A percentile compares a stretch with the other conserved stretches of the same genome.
Conservation (phyloP, 2,329 filamentous ascomycete species). For the Botryosphaeria dothidea region DNA sequence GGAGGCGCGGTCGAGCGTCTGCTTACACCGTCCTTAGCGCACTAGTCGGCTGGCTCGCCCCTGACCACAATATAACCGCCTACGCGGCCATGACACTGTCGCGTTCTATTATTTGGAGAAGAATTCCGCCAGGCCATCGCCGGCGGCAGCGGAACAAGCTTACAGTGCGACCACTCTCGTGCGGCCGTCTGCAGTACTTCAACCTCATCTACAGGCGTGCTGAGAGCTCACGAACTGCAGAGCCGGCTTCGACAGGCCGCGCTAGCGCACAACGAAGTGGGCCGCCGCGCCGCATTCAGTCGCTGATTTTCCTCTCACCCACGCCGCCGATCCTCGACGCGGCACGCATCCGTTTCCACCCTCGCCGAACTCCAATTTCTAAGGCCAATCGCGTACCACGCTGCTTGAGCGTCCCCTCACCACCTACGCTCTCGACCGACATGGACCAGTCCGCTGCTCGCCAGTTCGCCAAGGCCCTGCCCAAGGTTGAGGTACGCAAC, state of each 20-base stretch:
- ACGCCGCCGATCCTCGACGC: constrained; percentile 5
- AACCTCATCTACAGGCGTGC: not conserved
- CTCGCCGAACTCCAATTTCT: not conserved
- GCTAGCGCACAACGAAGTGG: constrained; percentile 5
- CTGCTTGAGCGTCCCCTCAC: not conserved
- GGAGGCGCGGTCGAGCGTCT: constrained; percentile 5
- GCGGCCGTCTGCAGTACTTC: not conserved
- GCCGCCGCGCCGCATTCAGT: constrained; percentile 1
- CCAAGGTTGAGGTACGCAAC: constrained; percentile 45
- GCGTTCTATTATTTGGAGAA: not conserved
- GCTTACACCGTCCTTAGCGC: constrained; percentile 5
- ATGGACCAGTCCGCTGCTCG: constrained; percentile 18
- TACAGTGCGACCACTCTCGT: not conserved
- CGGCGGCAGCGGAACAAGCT: not conserved
- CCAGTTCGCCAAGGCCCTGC: constrained; percentile 37
- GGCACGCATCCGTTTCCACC: constrained; percentile 3
- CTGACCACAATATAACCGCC: no score
- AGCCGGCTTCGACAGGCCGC: not conserved
- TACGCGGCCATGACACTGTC: not conserved
- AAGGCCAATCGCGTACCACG: not conserved
- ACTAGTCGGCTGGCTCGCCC: no score
- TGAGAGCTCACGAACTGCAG: not conserved
- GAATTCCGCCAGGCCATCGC: not conserved
- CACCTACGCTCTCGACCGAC: not conserved
- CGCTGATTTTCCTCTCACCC: constrained; percentile 15